Conservation (phyloP, 2,329 filamentous ascomycete genomes). For the Ophiocordyceps camponoti-saundersi region DNA sequence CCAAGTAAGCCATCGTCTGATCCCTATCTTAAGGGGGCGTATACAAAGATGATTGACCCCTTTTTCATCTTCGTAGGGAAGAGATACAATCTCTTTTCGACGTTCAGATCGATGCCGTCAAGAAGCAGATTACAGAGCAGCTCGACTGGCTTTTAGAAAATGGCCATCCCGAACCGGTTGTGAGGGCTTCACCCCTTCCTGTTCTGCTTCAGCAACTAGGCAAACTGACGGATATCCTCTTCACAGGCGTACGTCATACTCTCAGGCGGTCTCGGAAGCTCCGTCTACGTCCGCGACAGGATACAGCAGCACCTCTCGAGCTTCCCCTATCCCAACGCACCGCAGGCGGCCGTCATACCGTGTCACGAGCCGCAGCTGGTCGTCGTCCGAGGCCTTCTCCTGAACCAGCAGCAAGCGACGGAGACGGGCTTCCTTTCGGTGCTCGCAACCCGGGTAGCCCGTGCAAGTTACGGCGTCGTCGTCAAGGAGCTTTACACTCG, state of each 20-base stretch:
- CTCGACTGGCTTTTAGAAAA: conserved; percentile 18
- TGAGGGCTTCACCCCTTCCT: background rate
- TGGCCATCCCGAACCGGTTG: background rate
- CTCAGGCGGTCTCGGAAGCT: conserved; percentile 27
- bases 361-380: conserved; percentile 35
- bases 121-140: conserved; percentile 20
- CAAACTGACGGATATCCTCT: no score
- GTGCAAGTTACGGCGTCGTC: conserved; percentile 25
- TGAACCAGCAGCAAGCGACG: conserved; percentile 31
- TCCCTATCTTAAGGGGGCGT: background rate
- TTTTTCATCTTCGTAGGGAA: conserved; percentile 11
- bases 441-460: conserved; percentile 21
- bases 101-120: conserved; percentile 20
- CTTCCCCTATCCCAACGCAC: conserved; percentile 17
- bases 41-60: background rate
- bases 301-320: conserved; percentile 19
- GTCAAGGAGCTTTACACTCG: conserved; percentile 19
- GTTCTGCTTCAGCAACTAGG: no score
- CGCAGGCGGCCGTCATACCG: conserved; percentile 19
- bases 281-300: conserved; percentile 25
- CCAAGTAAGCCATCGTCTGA: conserved; percentile 12
- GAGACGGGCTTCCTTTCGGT: conserved; percentile 22
- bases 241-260: conserved; percentile 23
- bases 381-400: conserved; percentile 34
- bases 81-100: conserved; percentile 27